A percentile compares a stretch with the other conserved stretches of the same genome.
Conservation (phyloP, 2,329 filamentous ascomycete species). For the Fusarium sp. region DNA sequence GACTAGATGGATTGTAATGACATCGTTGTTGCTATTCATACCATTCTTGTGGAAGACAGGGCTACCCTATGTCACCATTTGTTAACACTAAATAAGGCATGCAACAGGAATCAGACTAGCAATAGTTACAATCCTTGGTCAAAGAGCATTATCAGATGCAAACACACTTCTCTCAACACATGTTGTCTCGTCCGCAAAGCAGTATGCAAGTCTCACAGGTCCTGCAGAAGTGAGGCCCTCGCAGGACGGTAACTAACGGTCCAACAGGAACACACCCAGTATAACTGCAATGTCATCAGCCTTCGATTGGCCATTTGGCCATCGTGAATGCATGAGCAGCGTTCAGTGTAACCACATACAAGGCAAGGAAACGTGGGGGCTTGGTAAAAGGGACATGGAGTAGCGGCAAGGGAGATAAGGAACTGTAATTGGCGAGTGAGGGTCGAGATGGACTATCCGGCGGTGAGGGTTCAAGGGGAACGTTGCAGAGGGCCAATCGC, state of each 20-base stretch:
- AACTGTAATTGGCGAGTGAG: conserved; percentile 6
- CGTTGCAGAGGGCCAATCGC: conserved; percentile 25
- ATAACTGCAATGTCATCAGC: conserved; percentile 16
- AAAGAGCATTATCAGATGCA: background rate
- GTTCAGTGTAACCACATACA: conserved; percentile 35
- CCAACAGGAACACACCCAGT: conserved; percentile 41
- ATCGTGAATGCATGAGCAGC: background rate
- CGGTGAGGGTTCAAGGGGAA: conserved; percentile 17
- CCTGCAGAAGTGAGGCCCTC: conserved; percentile 28
- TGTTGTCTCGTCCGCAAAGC: background rate
- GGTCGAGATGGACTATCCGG: conserved; percentile 10
- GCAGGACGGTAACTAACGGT: background rate
- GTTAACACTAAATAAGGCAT: no score
- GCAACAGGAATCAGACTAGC: no score
- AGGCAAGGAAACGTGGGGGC: conserved; percentile 23
- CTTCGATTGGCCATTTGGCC: conserved; percentile 26
- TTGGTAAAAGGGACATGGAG: conserved; percentile 18
- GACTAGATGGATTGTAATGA: background rate
- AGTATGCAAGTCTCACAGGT: conserved; percentile 28
- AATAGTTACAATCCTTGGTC: no score
- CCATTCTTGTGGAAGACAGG: no score
- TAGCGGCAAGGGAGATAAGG: conserved; percentile 5
- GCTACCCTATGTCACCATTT: no score
- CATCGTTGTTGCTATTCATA: no score
- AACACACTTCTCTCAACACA: background rate